These are phyloP conservation scores for Cladobotryum mycophilum DNA, from an alignment of 2,329 filamentous ascomycete genomes.

Conservation along the genomic window DNA sequence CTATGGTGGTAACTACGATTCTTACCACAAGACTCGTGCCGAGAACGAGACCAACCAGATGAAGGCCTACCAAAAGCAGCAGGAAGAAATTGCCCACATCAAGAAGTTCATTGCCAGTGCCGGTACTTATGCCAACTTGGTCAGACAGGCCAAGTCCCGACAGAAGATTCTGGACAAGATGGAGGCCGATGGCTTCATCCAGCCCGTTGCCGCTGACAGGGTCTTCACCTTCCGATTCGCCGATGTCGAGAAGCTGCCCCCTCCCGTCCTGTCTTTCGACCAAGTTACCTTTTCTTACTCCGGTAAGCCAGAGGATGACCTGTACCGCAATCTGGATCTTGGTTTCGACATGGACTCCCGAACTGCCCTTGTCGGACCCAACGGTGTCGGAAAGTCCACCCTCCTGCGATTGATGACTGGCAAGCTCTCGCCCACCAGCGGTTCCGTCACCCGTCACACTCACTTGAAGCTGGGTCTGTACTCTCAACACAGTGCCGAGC, in stretches of 20 bases:
- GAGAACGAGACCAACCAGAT: slow-evolving; percentile 98
- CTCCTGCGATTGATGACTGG: slow-evolving; percentile 94
- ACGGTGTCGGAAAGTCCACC: slow-evolving; percentile 98
- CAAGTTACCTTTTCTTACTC: slow-evolving; percentile 98
- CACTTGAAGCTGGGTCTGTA: slow-evolving; percentile 98
- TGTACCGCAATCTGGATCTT: slow-evolving; percentile 94
- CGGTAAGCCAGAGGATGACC: slow-evolving; percentile 77
- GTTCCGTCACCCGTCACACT: slow-evolving; percentile 83
- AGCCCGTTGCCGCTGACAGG: slow-evolving; percentile 76
- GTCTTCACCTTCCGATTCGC: slow-evolving; percentile 98
- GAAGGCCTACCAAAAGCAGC: slow-evolving; percentile 98
- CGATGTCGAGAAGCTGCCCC: slow-evolving; percentile 98
- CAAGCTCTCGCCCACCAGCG: slow-evolving; percentile 78
- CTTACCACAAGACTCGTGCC: slow-evolving; percentile 85
- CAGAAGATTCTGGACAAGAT: slow-evolving; percentile 99
- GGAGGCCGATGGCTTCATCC: slow-evolving; percentile 98
- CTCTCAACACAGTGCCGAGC: slow-evolving; percentile 96
- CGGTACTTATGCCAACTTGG: slow-evolving; percentile 99
- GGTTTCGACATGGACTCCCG: slow-evolving; percentile 99
- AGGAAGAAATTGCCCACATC: slow-evolving; percentile 98
- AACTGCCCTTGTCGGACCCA: slow-evolving; percentile 92
- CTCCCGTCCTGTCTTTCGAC: slow-evolving; percentile 92
- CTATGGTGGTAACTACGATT: slow-evolving; percentile 99
- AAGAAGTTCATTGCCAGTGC: slow-evolving; percentile 99
- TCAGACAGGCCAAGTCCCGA: slow-evolving; percentile 95